These are phyloP conservation scores for Scleroderma bovista DNA, from an alignment of 768 basidiomycete species.

Conservation along the genomic window DNA sequence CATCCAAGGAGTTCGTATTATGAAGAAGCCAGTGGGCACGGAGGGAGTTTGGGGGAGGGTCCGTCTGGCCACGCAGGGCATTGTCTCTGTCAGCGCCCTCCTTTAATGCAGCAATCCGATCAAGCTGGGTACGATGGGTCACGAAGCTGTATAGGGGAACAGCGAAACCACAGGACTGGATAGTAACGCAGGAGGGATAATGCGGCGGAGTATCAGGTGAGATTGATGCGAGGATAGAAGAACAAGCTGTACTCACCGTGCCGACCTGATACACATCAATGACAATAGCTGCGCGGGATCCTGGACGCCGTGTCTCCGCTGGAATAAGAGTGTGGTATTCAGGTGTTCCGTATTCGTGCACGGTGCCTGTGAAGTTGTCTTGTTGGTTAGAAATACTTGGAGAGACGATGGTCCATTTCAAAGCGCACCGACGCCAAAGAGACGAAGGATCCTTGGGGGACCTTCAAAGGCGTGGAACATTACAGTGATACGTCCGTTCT, in stretches of 20 bases:
- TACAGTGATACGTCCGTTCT: constrained; percentile 60
- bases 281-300: constrained; percentile 56
- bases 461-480: constrained; percentile 60
- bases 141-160: constrained; percentile 60
- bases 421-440: constrained; percentile 51
- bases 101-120: constrained; percentile 34
- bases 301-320: constrained; percentile 41
- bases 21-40: constrained; percentile 46
- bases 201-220: too few relatives aligned
- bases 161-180: constrained; percentile 63
- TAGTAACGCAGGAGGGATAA: not conserved
- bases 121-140: constrained; percentile 48
- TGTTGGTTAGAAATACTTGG: not conserved
- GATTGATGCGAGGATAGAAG: not conserved
- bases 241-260: constrained; percentile 29
- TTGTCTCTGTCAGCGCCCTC: constrained; percentile 36
- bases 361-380: constrained; percentile 37
- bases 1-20: constrained; percentile 54
- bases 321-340: constrained; percentile 54
- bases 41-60: constrained; percentile 32
- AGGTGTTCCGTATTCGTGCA: constrained; percentile 57
- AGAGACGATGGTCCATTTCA: not conserved
- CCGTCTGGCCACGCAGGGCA: constrained; percentile 6
- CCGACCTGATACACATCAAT: constrained; percentile 56
- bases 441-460: constrained; percentile 50